Evolutionary conservation across 345 rosid species (phyloP), one percentile per base, ranked within the genome.

Genomic region (Eucalyptus melliodora): DNA sequence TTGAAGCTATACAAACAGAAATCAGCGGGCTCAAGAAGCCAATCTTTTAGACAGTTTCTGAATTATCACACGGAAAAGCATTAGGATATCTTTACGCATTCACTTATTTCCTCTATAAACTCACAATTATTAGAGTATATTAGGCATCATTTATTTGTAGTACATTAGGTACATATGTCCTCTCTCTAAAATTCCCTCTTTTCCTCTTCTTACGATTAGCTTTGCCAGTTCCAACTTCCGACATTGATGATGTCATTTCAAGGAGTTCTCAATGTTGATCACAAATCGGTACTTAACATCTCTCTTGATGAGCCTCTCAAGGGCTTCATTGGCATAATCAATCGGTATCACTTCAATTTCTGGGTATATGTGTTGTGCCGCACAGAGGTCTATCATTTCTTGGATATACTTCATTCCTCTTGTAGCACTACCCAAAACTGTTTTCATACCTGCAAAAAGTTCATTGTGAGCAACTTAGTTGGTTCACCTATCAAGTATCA

Each of bases 261-360:
- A 91, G 88, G 97, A 95, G 89, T 91, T 95, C 93, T 94, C 92
- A 11, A 96, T 92, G 87, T 97, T 96, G 59, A 97, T 96, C 92
- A 97, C 98, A 89, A 97, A 97, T 16, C 97, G 93, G 90, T 95
- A 96, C 93, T 94, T 96, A 82, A 96, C 94, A 87, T 97, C 98
- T 87, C 90, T 94, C 91, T 95, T 96, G 87, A 90, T 87, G 31
- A 97, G 89, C 93, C 99, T 91, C 91, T 96, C 98, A 27, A 96
- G 93, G 89, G 98, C 98, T 92, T 95, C 97, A 85, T 96, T 97
- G 10, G 87, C 93, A 87, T 94, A 91, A 30, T 96, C 92, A 45
- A 96, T 95, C 1, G 97, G 96, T 90, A 97, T 88, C 40, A 95
- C 69, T 86, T 97, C 97, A 7, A 95, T 92, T 62, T 94, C 88